Evolutionary conservation across 2,329 filamentous ascomycete genomes (phyloP).

Genomic region (Stachybotrys chartarum): DNA sequence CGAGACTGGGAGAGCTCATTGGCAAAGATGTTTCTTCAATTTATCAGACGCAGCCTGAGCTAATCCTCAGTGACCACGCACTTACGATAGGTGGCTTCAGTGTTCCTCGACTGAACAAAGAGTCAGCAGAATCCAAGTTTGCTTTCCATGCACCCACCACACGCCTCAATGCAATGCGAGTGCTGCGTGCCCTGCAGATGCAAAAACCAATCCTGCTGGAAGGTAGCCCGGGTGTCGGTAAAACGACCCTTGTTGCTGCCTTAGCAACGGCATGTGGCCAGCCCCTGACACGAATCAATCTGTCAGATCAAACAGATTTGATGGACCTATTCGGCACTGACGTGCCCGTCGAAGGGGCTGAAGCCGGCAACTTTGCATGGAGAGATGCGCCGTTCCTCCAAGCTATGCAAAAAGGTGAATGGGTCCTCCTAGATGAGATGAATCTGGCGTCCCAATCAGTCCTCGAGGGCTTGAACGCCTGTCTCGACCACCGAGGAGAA

Average conservation of each 20-base stretch:
- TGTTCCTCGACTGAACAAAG: constrained; percentile 44
- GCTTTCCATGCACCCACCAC: constrained; percentile 88
- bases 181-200: constrained; percentile 82
- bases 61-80: constrained; percentile 42
- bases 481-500: constrained; percentile 91
- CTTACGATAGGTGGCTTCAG: constrained; percentile 71
- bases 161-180: constrained; percentile 79
- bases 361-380: constrained; percentile 89
- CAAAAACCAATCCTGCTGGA: constrained; percentile 89
- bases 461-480: constrained; percentile 91
- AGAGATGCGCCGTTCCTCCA: constrained; percentile 90
- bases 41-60: constrained; percentile 56
- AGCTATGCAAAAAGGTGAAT: constrained; percentile 94
- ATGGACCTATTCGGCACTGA: constrained; percentile 98
- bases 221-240: constrained; percentile 95
- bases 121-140: constrained; percentile 23
- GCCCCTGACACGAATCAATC: constrained; percentile 85
- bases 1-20: constrained; percentile 63
- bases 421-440: constrained; percentile 98
- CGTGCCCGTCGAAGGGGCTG: constrained; percentile 87
- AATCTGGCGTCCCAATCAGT: constrained; percentile 96
- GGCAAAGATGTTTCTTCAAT: constrained; percentile 52
- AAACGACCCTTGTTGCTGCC: constrained; percentile 86
- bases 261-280: constrained; percentile 73
- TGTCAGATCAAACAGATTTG: constrained; percentile 95